Percentiles rank a stretch among this genome's conserved stretches.
phyloP scores from a whole-genome alignment of 208 protist species.

The Trypanosoma conorhini region DNA sequence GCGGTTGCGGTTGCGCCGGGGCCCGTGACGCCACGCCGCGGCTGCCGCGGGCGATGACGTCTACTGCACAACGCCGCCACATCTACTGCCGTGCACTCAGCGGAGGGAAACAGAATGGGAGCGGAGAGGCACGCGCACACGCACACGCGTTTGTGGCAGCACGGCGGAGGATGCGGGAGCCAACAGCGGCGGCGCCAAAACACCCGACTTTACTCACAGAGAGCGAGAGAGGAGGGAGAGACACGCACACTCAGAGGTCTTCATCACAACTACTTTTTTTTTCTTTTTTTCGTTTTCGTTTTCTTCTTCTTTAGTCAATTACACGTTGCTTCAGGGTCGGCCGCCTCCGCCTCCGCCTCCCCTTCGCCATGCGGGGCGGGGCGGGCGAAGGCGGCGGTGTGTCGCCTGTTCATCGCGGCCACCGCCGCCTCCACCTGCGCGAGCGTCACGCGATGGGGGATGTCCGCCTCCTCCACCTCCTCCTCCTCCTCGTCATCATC shows the following conservation, averaged over 20 bases:
- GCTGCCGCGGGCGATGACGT: not conserved
- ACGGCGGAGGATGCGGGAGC: not conserved
- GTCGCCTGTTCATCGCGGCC: conserved; percentile 36
- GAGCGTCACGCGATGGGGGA: conserved; percentile 47
- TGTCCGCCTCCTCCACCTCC: conserved; percentile 24
- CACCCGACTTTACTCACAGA: not conserved
- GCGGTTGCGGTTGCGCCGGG: not conserved
- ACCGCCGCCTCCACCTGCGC: conserved; percentile 43
- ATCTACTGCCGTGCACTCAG: not conserved
- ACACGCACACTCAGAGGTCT: not conserved
- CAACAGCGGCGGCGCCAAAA: not conserved
- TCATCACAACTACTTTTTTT: not conserved
- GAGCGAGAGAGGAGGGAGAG: not conserved
- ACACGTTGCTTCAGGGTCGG: not conserved
- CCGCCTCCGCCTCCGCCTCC: not conserved
- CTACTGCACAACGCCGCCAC: conserved; percentile 2
- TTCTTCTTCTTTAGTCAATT: not conserved
- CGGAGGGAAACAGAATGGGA: not conserved
- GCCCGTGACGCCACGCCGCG: not conserved
- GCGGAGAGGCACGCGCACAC: conserved; percentile 4
- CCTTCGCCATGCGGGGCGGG: not conserved
- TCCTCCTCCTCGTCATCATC: not conserved
- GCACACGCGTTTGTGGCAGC: not conserved
- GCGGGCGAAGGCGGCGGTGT: conserved; percentile 16
- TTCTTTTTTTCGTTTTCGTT: not conserved